Base-by-base conservation (phyloP, 148 eudicot species). In the Drosera capensis region DNA sequence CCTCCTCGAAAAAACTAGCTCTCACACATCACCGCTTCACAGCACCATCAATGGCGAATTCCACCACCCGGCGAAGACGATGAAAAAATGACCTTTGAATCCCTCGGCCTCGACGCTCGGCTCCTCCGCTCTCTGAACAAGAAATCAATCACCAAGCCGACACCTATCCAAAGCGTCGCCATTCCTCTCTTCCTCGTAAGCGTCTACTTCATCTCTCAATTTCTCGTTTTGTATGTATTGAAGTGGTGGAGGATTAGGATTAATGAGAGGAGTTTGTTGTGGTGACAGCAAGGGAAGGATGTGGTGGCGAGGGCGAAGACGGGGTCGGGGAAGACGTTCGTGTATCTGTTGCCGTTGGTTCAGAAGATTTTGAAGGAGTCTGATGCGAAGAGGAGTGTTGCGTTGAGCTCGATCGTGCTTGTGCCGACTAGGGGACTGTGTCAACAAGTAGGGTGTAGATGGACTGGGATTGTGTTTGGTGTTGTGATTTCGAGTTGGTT, bases 301-400 rank as follows among this genome's bases (percentile, higher is more conserved):
- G 93, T 90, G 15, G 82, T 92, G 48, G 95, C 99, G 3, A 68
- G 94, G 54, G 94, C 99, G 1, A 82, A 92, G 51, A 92, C 99
- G 0, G 99, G 99, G 28, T 92, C 99, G 0, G 99, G 94, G 2
- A 92, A 92, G 69, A 92, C 99, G 15, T 81, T 76, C 41, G 95
- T 95, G 28, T 92, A 92, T 43, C 48, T 81, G 18, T 95, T 92
- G 47, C 99, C 99, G 0, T 50, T 92, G 63, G 77, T 92, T 53
- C 99, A 92, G 57, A 92, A 79, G 48, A 59, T 92, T 31, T 72
- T 85, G 23, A 60, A 88, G 9, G 80, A 66, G 45, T 57, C 71
- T 23, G 23, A 58, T 19, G 23, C 67, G 16, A 57, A 43, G 14
- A 66, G 45, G 38, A 73, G 64, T 30, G 62, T 57, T 5, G 88